Percentiles rank a stretch among this genome's conserved stretches.
phyloP scores from a whole-genome alignment of 2,329 filamentous ascomycete genomes.

The Helminthosporium solani region DNA sequence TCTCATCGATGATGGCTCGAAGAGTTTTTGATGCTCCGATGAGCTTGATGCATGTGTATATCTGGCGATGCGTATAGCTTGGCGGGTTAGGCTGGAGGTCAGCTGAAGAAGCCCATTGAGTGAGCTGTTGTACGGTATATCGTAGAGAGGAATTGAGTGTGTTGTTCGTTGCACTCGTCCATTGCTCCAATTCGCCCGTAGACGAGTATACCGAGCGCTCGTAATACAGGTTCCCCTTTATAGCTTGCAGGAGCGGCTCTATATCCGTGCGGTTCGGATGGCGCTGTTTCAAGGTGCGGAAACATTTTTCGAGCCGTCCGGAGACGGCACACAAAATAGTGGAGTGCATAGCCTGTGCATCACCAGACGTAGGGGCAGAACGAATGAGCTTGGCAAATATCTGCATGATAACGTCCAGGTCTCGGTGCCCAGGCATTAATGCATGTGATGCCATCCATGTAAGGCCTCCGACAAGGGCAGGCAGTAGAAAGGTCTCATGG shows the following conservation, averaged over 20 bases:
- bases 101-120: conserved; percentile 64
- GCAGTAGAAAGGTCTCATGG: conserved; percentile 77
- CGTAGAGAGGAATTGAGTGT: conserved; percentile 61
- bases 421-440: conserved; percentile 61
- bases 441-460: conserved; percentile 70
- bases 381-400: conserved; percentile 72
- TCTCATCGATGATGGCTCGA: conserved; percentile 64
- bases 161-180: conserved; percentile 58
- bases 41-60: conserved; percentile 62
- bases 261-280: conserved; percentile 69
- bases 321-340: conserved; percentile 72
- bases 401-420: conserved; percentile 68
- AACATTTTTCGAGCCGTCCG: conserved; percentile 65
- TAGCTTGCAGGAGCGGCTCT: conserved; percentile 65
- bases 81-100: conserved; percentile 56
- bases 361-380: conserved; percentile 68
- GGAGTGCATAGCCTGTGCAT: conserved; percentile 69
- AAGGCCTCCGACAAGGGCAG: conserved; percentile 72
- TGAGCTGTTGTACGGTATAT: conserved; percentile 62
- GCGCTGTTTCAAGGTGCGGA: conserved; percentile 66
- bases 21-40: conserved; percentile 64
- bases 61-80: conserved; percentile 70
- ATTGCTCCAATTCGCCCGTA: conserved; percentile 67
- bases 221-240: conserved; percentile 56
- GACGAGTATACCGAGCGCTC: conserved; percentile 64